phyloP scores from a whole-genome alignment of 768 basidiomycete species.

The Rhodotorula sphaerocarpa region DNA sequence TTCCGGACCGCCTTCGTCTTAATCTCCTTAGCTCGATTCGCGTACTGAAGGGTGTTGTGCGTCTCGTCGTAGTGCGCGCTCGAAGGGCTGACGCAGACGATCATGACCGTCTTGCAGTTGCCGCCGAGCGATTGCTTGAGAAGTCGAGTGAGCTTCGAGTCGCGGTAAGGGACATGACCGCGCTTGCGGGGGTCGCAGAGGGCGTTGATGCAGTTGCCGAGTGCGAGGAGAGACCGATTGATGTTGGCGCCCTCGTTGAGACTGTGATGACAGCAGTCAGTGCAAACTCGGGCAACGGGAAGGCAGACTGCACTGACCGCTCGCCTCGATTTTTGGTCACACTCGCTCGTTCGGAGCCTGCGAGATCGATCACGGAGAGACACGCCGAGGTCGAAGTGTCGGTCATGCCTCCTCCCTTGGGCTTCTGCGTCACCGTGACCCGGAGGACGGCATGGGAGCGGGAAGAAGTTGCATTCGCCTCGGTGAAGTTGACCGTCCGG shows the following conservation, averaged over 20 bases:
- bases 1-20: slow-evolving; percentile 95
- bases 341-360: slow-evolving; percentile 91
- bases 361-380: slow-evolving; percentile 93
- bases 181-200: slow-evolving; percentile 76
- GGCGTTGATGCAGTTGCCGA: slow-evolving; percentile 97
- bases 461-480: slow-evolving; percentile 92
- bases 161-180: slow-evolving; percentile 90
- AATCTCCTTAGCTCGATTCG: slow-evolving; percentile 95
- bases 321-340: slow-evolving; percentile 96
- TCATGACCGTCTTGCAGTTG: slow-evolving; percentile 99
- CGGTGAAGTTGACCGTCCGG: slow-evolving; percentile 85
- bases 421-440: slow-evolving; percentile 81
- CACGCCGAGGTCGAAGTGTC: slow-evolving; percentile 79
- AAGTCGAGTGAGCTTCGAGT: slow-evolving; percentile 93
- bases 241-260: slow-evolving; percentile 99
- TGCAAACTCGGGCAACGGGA: background rate
- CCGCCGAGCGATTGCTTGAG: slow-evolving; percentile 97
- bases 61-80: slow-evolving; percentile 96
- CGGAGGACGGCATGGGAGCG: slow-evolving; percentile 96
- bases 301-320: slow-evolving; percentile 44
- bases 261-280: background rate
- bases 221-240: slow-evolving; percentile 93
- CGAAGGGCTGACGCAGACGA: slow-evolving; percentile 92
- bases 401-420: slow-evolving; percentile 58
- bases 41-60: slow-evolving; percentile 94